Conservation (phyloP, 2,329 filamentous ascomycete genomes). For the Penicillium rolfsii region DNA sequence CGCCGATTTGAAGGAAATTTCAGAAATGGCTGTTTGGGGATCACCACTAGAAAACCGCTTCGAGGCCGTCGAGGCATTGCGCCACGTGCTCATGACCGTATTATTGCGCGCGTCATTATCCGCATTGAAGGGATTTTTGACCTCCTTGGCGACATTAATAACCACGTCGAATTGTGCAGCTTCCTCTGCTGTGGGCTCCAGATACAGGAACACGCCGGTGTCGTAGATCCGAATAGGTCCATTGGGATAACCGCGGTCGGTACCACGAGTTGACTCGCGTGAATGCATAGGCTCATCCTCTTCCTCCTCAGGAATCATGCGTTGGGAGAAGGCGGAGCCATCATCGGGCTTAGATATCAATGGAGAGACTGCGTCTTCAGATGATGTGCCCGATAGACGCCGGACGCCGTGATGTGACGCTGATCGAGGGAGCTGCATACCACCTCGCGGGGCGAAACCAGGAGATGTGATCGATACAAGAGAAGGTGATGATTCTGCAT, state of each 20-base stretch:
- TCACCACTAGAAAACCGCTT: constrained; percentile 44
- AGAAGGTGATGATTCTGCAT: constrained; percentile 66
- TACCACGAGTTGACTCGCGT: constrained; percentile 63
- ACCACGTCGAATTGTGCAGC: constrained; percentile 65
- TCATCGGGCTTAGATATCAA: constrained; percentile 34
- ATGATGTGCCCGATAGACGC: constrained; percentile 31
- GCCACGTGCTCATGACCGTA: constrained; percentile 50
- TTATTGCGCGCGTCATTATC: constrained; percentile 36
- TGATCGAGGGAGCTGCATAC: constrained; percentile 55
- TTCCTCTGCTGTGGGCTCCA: constrained; percentile 64
- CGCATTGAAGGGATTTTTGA: constrained; percentile 60
- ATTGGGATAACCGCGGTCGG: constrained; percentile 65
- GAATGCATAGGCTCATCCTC: constrained; percentile 51
- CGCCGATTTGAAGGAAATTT: constrained; percentile 55
- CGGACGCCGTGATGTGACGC: constrained; percentile 38
- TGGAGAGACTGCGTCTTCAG: constrained; percentile 37
- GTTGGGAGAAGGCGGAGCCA: constrained; percentile 27
- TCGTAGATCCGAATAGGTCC: constrained; percentile 68
- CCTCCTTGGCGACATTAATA: constrained; percentile 68
- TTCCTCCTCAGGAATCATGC: constrained; percentile 53
- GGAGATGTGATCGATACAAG: constrained; percentile 58
- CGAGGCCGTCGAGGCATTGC: constrained; percentile 49
- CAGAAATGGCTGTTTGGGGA: constrained; percentile 50
- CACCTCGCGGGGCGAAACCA: constrained; percentile 52
- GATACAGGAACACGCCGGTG: constrained; percentile 63